These are phyloP conservation scores for Ophiostoma triangulosporum DNA, from an alignment of 2,329 filamentous ascomycete genomes.

Conservation along the genomic window DNA sequence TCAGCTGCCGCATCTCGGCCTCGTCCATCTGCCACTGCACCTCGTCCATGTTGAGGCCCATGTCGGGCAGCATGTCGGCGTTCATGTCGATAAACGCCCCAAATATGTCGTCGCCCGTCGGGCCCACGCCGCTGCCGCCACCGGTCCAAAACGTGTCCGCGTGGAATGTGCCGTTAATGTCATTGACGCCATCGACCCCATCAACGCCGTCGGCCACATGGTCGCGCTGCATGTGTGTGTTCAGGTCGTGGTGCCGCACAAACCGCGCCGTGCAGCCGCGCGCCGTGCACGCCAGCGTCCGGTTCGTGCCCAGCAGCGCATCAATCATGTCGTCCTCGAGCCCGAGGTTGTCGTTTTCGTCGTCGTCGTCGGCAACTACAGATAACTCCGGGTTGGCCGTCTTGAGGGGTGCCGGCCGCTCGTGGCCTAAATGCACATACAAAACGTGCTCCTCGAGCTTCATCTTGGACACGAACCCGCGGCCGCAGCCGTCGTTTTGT, in stretches of 20 bases:
- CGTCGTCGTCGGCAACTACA: background rate
- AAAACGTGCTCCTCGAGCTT: conserved; percentile 75
- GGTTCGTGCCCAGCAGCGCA: conserved; percentile 23
- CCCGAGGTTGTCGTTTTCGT: conserved; percentile 10
- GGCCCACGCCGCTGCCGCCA: background rate
- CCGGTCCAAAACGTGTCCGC: conserved; percentile 12
- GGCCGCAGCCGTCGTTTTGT: conserved; percentile 53
- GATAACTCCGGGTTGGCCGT: conserved; percentile 3
- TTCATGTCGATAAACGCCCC: conserved; percentile 3
- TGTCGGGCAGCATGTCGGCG: background rate
- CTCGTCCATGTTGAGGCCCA: background rate
- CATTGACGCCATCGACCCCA: background rate
- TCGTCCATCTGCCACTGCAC: conserved; percentile 16
- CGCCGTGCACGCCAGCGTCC: conserved; percentile 30
- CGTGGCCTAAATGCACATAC: conserved; percentile 59
- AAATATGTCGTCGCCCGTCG: conserved; percentile 5
- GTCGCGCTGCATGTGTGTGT: conserved; percentile 19
- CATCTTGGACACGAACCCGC: conserved; percentile 62
- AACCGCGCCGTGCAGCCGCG: conserved; percentile 32
- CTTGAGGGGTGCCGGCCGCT: conserved; percentile 25
- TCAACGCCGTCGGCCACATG: conserved; percentile 6
- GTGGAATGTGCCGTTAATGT: background rate
- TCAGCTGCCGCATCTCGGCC: conserved; percentile 17
- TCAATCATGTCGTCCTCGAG: conserved; percentile 16
- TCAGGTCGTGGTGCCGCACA: conserved; percentile 35